Conservation (phyloP, 805 yeast genomes). For the Lachancea cidri region DNA sequence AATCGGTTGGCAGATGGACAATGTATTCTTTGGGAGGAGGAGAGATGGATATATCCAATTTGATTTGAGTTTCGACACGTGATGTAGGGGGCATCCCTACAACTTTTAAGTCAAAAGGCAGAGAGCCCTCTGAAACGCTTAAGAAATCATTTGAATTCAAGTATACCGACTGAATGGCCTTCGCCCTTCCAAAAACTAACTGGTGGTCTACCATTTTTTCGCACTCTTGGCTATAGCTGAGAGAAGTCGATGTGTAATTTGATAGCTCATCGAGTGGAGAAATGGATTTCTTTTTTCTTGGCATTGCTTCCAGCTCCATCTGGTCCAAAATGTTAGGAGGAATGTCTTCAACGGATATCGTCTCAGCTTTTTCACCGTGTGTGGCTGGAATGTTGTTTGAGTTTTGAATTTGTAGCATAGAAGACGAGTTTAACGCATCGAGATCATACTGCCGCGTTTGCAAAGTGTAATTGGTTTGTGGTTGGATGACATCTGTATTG, state of each 20-base stretch:
- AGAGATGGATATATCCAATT: conserved; percentile 57
- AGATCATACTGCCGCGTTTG: conserved; percentile 4
- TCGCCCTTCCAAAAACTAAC: conserved; percentile 21
- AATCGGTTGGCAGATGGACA: conserved; percentile 78
- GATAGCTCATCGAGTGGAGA: conserved; percentile 4
- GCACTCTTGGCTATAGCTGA: conserved; percentile 11
- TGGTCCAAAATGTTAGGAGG: neutral
- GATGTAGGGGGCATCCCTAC: conserved; percentile 71
- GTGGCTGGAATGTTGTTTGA: neutral
- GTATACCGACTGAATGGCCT: conserved; percentile 16
- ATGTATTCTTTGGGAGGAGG: conserved; percentile 75
- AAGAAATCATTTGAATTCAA: conserved; percentile 26
- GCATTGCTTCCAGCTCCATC: neutral
- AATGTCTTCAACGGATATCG: neutral
- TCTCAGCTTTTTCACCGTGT: neutral
- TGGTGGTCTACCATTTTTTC: conserved; percentile 18
- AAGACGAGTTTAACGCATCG: conserved; percentile 2
- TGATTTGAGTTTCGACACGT: conserved; percentile 94
- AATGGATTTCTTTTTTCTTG: conserved; percentile 1
- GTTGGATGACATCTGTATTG: conserved; percentile 17
- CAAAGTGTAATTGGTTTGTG: conserved; percentile 7
- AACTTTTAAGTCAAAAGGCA: conserved; percentile 47
- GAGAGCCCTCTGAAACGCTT: conserved; percentile 20
- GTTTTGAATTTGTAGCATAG: neutral
- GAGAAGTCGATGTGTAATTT: neutral